Evolutionary conservation across 441 rosid species (phyloP), one percentile per base, ranked within the genome.

Genomic region (Jatropha podagrica): DNA sequence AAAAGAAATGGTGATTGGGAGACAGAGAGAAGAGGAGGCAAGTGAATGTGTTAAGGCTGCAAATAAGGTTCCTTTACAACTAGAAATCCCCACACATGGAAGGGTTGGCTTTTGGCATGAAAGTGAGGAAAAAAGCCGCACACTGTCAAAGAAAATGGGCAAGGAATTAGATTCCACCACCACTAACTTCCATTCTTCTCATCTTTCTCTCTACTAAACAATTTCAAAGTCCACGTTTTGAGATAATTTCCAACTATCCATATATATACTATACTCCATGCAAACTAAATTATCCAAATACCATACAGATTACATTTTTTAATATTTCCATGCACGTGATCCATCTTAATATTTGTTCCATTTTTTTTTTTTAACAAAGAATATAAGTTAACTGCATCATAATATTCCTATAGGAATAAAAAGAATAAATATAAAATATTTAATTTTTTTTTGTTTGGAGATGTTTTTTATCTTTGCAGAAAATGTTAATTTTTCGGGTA

Each of bases 101-200:
- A 40, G 54, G 20, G 51, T 48, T 27, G 54, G 72, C 75, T 84
- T 82, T 84, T 40, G 46, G 7, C 80, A 78, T 76, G 44, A 82
- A 81, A 84, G 76, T 80, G 56, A 71, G 77, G 17, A 41, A 44
- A 71, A 78, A 73, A 73, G 76, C 23, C 77, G 58, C 60, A 61
- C 58, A 7, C 72, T 70, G 68, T 23, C 78, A 67, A 51, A 37
- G 46, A 42, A 38, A 71, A 56, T 70, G 32, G 56, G 44, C 42
- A 59, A 58, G 79, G 85, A 84, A 80, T 84, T 80, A 60, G 87
- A 80, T 84, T 78, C 87, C 83, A 78, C 83, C 71, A 11, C 83
- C 80, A 63, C 79, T 62, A 69, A 59, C 68, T 27, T 54, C 17
- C 46, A 26, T 12, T 18, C 41, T 74, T 49, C 4, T 41, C 32